Conservation (phyloP, 345 rosid species). For the Nephelium lappaceum region DNA sequence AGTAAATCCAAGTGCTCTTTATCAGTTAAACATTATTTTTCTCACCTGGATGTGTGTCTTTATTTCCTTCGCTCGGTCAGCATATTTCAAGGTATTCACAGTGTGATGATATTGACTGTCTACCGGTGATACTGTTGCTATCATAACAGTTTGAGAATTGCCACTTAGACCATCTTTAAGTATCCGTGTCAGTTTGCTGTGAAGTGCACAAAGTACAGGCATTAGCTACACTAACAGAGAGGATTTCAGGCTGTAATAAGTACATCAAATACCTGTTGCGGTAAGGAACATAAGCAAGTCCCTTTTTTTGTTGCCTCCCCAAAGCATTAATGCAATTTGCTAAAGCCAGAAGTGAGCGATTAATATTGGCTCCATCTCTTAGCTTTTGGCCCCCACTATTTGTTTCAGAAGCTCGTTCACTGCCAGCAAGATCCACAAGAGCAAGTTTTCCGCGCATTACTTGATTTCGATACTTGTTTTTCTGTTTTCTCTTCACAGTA, state of each 20-base stretch:
- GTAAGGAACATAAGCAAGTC: slow-evolving; percentile 97
- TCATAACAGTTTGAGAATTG: slow-evolving; percentile 95
- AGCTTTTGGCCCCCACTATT: slow-evolving; percentile 90
- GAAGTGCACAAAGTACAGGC: slow-evolving; percentile 18
- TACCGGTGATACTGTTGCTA: slow-evolving; percentile 78
- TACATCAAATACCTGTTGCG: slow-evolving; percentile 67
- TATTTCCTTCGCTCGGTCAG: slow-evolving; percentile 97
- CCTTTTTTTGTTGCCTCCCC: slow-evolving; percentile 94
- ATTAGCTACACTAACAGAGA: slow-evolving; percentile 15
- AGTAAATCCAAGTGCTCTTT: neutral
- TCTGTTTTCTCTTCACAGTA: slow-evolving; percentile 78
- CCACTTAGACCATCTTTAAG: slow-evolving; percentile 99
- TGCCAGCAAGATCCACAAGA: slow-evolving; percentile 99
- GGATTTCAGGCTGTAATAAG: slow-evolving; percentile 12
- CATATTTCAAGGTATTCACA: slow-evolving; percentile 92
- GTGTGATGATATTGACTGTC: slow-evolving; percentile 73
- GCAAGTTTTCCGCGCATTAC: slow-evolving; percentile 89
- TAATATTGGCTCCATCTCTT: slow-evolving; percentile 95
- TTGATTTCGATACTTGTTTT: slow-evolving; percentile 69
- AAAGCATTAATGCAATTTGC: slow-evolving; percentile 96
- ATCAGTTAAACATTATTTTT: neutral
- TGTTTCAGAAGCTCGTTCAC: slow-evolving; percentile 96
- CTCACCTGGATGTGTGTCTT: slow-evolving; percentile 85
- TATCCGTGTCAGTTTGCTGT: slow-evolving; percentile 80
- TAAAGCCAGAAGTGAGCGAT: slow-evolving; percentile 89